Percentiles rank a stretch among this genome's conserved stretches.
Conservation (phyloP, 2,329 filamentous ascomycete genomes). For the Colletotrichum orchidophilum region DNA sequence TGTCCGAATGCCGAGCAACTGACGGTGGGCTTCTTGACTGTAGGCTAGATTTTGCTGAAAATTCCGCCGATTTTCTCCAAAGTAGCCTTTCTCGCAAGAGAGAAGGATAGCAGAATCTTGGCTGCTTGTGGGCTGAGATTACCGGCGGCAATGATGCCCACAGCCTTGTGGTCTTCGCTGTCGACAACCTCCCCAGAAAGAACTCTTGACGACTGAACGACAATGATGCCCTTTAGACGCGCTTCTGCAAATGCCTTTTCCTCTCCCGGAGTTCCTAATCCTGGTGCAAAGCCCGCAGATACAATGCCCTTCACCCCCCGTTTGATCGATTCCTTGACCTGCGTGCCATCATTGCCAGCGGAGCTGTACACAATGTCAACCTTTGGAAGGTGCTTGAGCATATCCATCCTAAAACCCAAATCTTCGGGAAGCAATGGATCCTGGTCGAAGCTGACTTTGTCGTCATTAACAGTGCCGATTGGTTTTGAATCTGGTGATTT, state of each 20-base stretch:
- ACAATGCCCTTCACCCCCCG: constrained; percentile 4
- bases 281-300: constrained; percentile 7
- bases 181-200: constrained; percentile 5
- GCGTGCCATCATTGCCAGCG: not conserved
- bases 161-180: not conserved
- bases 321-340: not conserved
- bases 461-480: not conserved
- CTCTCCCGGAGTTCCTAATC: constrained; percentile 4
- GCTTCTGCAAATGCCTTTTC: not conserved
- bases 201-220: constrained; percentile 13
- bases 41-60: too few relatives aligned
- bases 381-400: not conserved
- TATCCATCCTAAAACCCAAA: not conserved
- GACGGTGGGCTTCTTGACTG: too few relatives aligned
- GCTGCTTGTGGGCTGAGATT: constrained; percentile 15
- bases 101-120: constrained; percentile 7
- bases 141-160: not conserved
- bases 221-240: not conserved
- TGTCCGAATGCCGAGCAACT: too few relatives aligned
- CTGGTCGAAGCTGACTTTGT: not conserved
- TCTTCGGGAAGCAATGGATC: not conserved
- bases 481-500: not conserved
- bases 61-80: not conserved
- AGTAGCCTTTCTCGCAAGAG: not conserved
- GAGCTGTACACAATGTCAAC: constrained; percentile 24